Percentiles rank a stretch among this genome's conserved stretches.
These are phyloP conservation scores for Phytophthora macrochlamydospora DNA, from an alignment of 352 stramenopile genomes.

Conservation along the genomic window DNA sequence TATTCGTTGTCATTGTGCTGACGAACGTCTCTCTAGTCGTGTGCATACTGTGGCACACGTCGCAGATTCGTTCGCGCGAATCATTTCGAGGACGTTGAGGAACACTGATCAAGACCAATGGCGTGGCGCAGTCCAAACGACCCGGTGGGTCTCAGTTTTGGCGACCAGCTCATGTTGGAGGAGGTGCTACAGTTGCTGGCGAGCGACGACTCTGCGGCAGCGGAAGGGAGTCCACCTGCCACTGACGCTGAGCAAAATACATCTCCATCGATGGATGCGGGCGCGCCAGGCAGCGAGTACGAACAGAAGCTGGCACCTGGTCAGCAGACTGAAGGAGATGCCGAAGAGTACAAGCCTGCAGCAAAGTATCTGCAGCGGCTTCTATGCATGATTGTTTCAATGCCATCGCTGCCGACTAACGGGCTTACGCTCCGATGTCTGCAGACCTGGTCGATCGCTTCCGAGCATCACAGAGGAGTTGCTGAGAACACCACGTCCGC, in stretches of 20 bases:
- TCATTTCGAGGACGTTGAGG: neutral
- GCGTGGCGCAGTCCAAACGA: neutral
- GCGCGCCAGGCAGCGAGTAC: neutral
- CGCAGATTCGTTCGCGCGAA: neutral
- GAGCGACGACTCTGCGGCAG: neutral
- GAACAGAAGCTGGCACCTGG: neutral
- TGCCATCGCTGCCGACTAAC: too few species aligned
- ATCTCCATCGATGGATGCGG: too few species aligned
- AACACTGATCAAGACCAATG: neutral
- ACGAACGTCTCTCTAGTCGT: neutral
- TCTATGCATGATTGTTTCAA: neutral
- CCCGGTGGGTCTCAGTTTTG: neutral
- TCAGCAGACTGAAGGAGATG: neutral
- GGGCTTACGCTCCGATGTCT: too few species aligned
- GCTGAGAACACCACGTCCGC: too few species aligned
- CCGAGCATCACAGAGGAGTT: too few species aligned
- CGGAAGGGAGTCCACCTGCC: neutral
- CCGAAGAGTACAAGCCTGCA: neutral
- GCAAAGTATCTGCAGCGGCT: neutral
- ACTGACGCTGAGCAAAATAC: too few species aligned
- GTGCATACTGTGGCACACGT: neutral
- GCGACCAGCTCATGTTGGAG: neutral
- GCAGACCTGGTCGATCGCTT: too few species aligned
- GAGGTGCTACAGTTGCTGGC: neutral
- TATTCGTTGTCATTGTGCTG: neutral